Evolutionary conservation across 1,284 basidiomycete genomes (phyloP), one percentile per base, ranked within the genome.

Genomic region (Cryptococcus sp.): DNA sequence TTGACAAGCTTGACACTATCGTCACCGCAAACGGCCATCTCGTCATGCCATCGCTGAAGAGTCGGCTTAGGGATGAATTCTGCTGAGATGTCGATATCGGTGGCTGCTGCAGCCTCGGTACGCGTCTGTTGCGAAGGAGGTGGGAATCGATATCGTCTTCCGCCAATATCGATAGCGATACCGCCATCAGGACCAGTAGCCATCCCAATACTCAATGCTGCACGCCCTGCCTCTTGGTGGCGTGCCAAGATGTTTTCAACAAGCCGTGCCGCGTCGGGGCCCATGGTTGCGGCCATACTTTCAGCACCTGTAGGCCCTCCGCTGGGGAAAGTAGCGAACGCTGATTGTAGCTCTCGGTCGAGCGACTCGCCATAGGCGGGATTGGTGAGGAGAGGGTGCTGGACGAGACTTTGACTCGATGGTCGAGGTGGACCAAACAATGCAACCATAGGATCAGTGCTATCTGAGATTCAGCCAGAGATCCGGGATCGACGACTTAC

Each of bases 41-140:
- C 93, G 64, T 97, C 92, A 1, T 81, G 77, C 93, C 94, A 98
- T 43, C 94, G 83, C 64, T 88, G 86, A n/a, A 85, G 70, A 0
- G 94, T 97, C 10, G 76, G 86, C 54, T 89, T 76, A 2, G 92
- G 92, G 10, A 69, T 60, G 60, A 78, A 80, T 14, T 77, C 76
- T 19, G 67, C 59, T 21, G 59, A 46, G 18, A 62, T 48, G 32
- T 64, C 62, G 21, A 53, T 48, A 7, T 52, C n/a, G 13, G 13
- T 36, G 0, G 50, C 52, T 11, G 47, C 41, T 2, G 56, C 44
- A 0, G 48, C 36, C 14, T 39, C 39, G 18, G 39, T 36, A 7
- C 37, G 49, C 18, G 42, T 40, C n/a, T 55, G 56, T 14, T 42
- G 41, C 13, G 46, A 48, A 7, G 54, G 52, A 4, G 53, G 65